These are phyloP conservation scores for Actinidia polygama DNA, from an alignment of 179 eudicot genomes.

Conservation along the genomic window DNA sequence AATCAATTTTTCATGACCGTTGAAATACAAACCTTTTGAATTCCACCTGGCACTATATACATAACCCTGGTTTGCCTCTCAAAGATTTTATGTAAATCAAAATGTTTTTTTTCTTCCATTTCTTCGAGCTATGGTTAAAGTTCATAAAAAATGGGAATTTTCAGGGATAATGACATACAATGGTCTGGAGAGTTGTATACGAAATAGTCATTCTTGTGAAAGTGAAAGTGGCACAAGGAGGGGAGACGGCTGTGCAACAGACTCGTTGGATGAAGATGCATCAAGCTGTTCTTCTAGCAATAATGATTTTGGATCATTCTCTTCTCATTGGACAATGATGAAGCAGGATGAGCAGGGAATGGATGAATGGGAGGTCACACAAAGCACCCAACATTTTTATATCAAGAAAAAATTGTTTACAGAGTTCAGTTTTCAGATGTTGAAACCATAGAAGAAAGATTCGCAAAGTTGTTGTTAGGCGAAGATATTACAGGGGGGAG, in stretches of 20 bases:
- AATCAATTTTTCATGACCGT: neutral
- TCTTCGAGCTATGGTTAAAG: neutral
- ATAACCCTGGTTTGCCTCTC: neutral
- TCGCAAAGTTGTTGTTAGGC: slow-evolving; percentile 83
- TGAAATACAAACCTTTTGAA: neutral
- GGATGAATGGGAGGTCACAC: slow-evolving; percentile 55
- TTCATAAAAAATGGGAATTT: neutral
- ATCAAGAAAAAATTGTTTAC: slow-evolving; percentile 47
- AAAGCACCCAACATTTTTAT: slow-evolving; percentile 46
- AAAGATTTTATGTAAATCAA: neutral
- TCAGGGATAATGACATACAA: slow-evolving; percentile 81
- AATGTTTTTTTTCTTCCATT: neutral
- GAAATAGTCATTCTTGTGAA: slow-evolving; percentile 52
- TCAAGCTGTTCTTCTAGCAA: slow-evolving; percentile 83
- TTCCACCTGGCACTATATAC: neutral
- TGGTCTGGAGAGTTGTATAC: slow-evolving; percentile 89
- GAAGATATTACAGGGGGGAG: slow-evolving; percentile 89
- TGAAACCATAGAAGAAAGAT: slow-evolving; percentile 77
- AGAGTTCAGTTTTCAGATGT: slow-evolving; percentile 52
- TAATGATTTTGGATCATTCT: slow-evolving; percentile 61
- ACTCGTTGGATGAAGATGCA: slow-evolving; percentile 66
- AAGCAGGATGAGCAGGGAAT: slow-evolving; percentile 57
- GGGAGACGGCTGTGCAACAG: slow-evolving; percentile 50
- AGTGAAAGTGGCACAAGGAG: slow-evolving; percentile 47
- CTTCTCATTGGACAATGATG: slow-evolving; percentile 54